Evolutionary conservation across 139 green algal genomes (phyloP), one percentile per base, ranked within the genome.

Genomic region (Coelastrella sp.): DNA sequence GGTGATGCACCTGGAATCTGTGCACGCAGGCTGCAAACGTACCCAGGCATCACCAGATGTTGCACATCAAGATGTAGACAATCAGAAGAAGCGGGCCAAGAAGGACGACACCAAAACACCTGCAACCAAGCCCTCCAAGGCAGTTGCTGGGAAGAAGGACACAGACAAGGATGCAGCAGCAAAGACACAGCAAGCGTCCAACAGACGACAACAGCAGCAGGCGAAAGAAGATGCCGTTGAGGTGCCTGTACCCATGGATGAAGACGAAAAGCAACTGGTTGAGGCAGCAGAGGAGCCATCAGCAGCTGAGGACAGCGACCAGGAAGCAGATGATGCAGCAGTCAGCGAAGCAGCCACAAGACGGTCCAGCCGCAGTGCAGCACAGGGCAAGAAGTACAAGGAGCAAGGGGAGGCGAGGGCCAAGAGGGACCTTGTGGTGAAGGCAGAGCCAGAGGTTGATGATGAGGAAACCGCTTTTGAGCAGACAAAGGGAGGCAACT

Each of bases 381-480:
- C 84, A 19, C 68, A 81, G 68, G 66, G 84, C 49, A 60, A 70
- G 68, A 59, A 78, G 12, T 87, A 87, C 82, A 87, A 87, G 27
- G 82, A 93, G 68, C 82, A 86, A 7, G 14, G 66, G 11, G 78
- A 80, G 22, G 92, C 89, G 24, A 83, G 87, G 35, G 81, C 10
- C 49, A 87, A 27, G 35, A 93, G 91, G 76, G 74, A 84, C 17
- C 63, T 96, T 8, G 76, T 82, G 27, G 61, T 93, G 5, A 93
- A 95, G 78, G 90, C 94, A 20, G 93, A 94, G 58, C 79, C 59
- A 0, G 6, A 80, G 56, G 93, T 75, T n/a, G 90, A 88, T 14
- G 89, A 60, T 59, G 95, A 97, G 90, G 78, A 76, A 6, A 87
- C 84, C 0, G 95, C 94, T 5, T 27, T 96, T 10, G 91, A 87